Percentiles rank a stretch among this genome's conserved stretches.
Evolutionary conservation across 257 asterid species (phyloP).

Genomic region (Datura wrightii): DNA sequence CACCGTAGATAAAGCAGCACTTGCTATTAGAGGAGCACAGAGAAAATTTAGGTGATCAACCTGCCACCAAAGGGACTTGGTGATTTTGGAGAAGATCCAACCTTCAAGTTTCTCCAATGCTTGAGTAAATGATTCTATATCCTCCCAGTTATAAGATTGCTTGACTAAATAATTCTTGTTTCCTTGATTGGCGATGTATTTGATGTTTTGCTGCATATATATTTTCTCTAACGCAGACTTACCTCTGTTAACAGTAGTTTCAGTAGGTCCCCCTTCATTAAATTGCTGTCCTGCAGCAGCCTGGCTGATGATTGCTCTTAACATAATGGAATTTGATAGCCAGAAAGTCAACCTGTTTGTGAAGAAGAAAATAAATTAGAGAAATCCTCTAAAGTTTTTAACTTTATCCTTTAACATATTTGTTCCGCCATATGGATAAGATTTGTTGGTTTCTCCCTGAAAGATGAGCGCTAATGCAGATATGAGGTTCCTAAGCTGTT

Average conservation of each 20-base stretch:
- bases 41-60: conserved; percentile 43
- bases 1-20: neutral
- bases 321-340: conserved; percentile 85
- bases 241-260: conserved; percentile 32
- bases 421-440: neutral
- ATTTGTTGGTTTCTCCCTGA: neutral
- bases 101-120: conserved; percentile 83
- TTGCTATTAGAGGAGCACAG: conserved; percentile 17
- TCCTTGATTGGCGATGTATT: conserved; percentile 29
- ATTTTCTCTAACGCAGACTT: conserved; percentile 31
- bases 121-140: conserved; percentile 67
- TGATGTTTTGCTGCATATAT: conserved; percentile 33
- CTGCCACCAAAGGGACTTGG: conserved; percentile 99
- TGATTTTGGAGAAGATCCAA: conserved; percentile 85
- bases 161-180: conserved; percentile 48
- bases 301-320: conserved; percentile 81
- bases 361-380: conserved; percentile 10
- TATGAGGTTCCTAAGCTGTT: neutral
- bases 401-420: neutral
- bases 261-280: conserved; percentile 31
- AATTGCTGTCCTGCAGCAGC: conserved; percentile 61
- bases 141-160: conserved; percentile 72
- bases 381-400: neutral
- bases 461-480: neutral
- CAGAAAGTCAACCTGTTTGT: conserved; percentile 83